Conservation (phyloP, 2,329 filamentous ascomycete species). For the Teratosphaeria viscida region DNA sequence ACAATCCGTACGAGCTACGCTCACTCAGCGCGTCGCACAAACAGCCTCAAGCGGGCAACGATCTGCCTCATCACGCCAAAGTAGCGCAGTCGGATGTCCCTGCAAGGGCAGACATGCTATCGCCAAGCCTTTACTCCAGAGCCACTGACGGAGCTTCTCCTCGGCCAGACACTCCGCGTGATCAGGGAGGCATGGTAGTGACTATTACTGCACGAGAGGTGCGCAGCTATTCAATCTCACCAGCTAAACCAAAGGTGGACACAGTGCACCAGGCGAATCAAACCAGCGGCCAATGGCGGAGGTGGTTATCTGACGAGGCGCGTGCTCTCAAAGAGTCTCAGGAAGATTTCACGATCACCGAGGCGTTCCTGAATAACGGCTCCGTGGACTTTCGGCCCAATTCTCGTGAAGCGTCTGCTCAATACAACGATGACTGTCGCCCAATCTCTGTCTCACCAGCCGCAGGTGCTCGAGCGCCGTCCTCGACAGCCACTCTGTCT, state of each 20-base stretch:
- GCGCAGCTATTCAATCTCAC: slow-evolving; percentile 31
- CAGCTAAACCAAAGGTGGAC: slow-evolving; percentile 9
- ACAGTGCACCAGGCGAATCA: slow-evolving; percentile 11
- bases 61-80: slow-evolving; percentile 14
- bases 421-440: neutral
- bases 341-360: slow-evolving; percentile 6
- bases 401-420: neutral
- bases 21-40: slow-evolving; percentile 11
- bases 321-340: slow-evolving; percentile 22
- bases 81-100: neutral
- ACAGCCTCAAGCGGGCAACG: slow-evolving; percentile 7
- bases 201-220: slow-evolving; percentile 35
- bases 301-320: slow-evolving; percentile 37
- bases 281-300: slow-evolving; percentile 36
- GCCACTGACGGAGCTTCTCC: slow-evolving; percentile 30
- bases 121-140: slow-evolving; percentile 39
- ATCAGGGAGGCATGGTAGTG: slow-evolving; percentile 27
- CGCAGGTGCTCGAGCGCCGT: neutral
- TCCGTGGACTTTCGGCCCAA: neutral
- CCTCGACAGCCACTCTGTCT: neutral
- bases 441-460: slow-evolving; percentile 2
- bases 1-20: slow-evolving; percentile 24
- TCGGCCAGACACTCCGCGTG: slow-evolving; percentile 18
- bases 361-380: slow-evolving; percentile 1
- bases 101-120: slow-evolving; percentile 20